phyloP scores from a whole-genome alignment of 257 asterid species.

The Scutellaria barbata region DNA sequence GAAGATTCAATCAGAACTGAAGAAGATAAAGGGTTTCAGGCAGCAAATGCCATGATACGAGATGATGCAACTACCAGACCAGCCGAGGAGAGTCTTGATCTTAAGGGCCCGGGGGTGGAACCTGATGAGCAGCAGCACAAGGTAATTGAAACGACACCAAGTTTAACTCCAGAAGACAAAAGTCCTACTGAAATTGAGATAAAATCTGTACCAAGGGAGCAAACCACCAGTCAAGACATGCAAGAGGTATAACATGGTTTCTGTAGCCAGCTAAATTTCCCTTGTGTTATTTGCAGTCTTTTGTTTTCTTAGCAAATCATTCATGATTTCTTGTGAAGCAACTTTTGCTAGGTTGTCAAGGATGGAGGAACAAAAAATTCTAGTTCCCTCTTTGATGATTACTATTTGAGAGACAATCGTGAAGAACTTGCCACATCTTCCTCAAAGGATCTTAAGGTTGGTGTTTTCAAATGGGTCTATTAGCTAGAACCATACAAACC shows the following conservation, averaged over 20 bases:
- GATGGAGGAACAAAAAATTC: conserved; percentile 44
- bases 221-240: conserved; percentile 42
- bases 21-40: conserved; percentile 47
- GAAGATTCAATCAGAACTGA: conserved; percentile 50
- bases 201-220: conserved; percentile 40
- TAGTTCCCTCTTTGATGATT: conserved; percentile 76
- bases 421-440: conserved; percentile 48
- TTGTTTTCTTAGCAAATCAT: conserved; percentile 36
- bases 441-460: conserved; percentile 57
- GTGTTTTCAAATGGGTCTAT: background rate
- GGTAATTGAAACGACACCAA: conserved; percentile 47
- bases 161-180: conserved; percentile 40
- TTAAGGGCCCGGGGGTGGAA: conserved; percentile 48
- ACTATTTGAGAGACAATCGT: conserved; percentile 51
- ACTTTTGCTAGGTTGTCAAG: conserved; percentile 57
- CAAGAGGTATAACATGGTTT: conserved; percentile 53
- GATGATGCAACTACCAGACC: conserved; percentile 46
- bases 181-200: conserved; percentile 49
- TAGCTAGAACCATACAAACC: too few species aligned
- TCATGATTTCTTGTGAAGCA: conserved; percentile 44
- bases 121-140: conserved; percentile 48
- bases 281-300: conserved; percentile 24
- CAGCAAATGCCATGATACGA: conserved; percentile 35
- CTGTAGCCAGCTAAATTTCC: conserved; percentile 29
- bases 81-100: conserved; percentile 50